phyloP scores from a whole-genome alignment of 192 early-diverging fungal genomes.

The Martensiomyces pterosporus region DNA sequence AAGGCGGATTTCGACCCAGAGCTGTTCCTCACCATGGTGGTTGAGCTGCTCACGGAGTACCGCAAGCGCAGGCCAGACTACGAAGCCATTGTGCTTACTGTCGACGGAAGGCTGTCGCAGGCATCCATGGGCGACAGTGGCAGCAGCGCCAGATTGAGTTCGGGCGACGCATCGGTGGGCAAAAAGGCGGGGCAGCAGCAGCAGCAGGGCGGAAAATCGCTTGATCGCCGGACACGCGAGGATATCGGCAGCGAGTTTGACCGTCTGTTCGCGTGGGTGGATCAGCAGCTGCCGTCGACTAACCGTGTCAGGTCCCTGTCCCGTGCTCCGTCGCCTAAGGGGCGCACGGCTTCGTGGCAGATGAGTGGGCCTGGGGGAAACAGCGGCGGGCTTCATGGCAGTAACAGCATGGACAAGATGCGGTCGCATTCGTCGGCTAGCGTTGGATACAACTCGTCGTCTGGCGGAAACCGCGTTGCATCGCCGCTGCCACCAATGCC shows the following conservation, averaged over 20 bases:
- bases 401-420: constrained; percentile 13
- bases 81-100: constrained; percentile 38
- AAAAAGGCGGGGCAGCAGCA: constrained; percentile 1
- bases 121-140: background rate
- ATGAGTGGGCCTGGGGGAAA: background rate
- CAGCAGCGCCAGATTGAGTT: constrained; percentile 1
- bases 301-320: constrained; percentile 32
- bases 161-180: background rate
- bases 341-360: constrained; percentile 43
- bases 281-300: constrained; percentile 40
- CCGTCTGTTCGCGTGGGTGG: constrained; percentile 50
- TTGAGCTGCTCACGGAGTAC: constrained; percentile 50
- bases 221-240: constrained; percentile 45
- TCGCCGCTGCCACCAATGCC: constrained; percentile 43
- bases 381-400: too few relatives aligned
- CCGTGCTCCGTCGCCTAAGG: constrained; percentile 34
- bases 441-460: constrained; percentile 33
- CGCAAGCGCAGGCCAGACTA: constrained; percentile 52
- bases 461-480: constrained; percentile 34
- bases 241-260: constrained; percentile 55
- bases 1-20: constrained; percentile 50
- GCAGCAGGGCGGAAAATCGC: constrained; percentile 5
- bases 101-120: constrained; percentile 23
- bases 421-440: constrained; percentile 38
- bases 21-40: constrained; percentile 39